These are phyloP conservation scores for Dothideomycetes sp. DNA, from an alignment of 2,329 filamentous ascomycete species.

Conservation along the genomic window DNA sequence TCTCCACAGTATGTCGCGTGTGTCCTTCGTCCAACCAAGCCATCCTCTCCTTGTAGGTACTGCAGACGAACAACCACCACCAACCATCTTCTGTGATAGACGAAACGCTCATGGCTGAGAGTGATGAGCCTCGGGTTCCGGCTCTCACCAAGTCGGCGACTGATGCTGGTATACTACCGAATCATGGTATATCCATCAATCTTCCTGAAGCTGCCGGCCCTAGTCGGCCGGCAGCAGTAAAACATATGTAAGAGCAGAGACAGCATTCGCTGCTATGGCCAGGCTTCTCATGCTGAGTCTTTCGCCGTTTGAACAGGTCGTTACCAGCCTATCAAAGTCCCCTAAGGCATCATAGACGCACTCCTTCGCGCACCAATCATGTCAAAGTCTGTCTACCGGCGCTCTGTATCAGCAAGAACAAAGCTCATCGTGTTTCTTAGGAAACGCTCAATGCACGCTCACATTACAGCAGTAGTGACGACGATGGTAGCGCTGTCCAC, in stretches of 20 bases:
- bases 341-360: constrained; percentile 53
- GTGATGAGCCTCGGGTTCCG: background rate
- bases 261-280: background rate
- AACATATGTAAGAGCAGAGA: constrained; percentile 37
- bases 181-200: constrained; percentile 37
- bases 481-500: constrained; percentile 70
- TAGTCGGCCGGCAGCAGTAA: constrained; percentile 31
- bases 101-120: background rate
- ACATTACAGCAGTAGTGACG: constrained; percentile 74
- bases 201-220: constrained; percentile 27
- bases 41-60: too few relatives aligned
- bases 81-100: too few relatives aligned
- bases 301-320: constrained; percentile 33
- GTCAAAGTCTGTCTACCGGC: constrained; percentile 44
- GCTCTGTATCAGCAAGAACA: background rate
- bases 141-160: background rate
- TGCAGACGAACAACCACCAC: too few relatives aligned
- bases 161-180: constrained; percentile 29
- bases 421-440: constrained; percentile 28
- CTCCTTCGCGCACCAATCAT: constrained; percentile 46
- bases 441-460: constrained; percentile 87
- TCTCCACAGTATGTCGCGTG: too few relatives aligned
- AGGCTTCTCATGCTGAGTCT: constrained; percentile 3
- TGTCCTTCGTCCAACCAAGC: too few relatives aligned
- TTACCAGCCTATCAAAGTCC: constrained; percentile 49